phyloP scores from a whole-genome alignment of 2,329 filamentous ascomycete genomes.

The Phaeosphaeriaceae sp. region DNA sequence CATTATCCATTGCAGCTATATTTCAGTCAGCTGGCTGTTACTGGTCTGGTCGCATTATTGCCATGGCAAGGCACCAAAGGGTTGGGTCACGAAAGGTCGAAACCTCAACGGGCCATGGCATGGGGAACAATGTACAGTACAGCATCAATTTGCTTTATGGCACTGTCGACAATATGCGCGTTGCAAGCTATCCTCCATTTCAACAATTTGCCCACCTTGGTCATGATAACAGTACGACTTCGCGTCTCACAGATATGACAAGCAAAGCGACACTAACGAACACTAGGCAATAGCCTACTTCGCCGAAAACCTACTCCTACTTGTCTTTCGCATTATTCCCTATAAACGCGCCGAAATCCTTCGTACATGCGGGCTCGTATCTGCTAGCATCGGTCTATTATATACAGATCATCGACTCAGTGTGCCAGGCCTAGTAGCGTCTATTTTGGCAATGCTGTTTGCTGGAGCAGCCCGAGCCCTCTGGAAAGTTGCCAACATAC shows the following conservation, averaged over 20 bases:
- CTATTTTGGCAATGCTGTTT: constrained; percentile 29
- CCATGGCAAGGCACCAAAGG: not conserved
- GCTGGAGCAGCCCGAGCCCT: constrained; percentile 24
- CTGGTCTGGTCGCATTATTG: constrained; percentile 8
- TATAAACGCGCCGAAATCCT: constrained; percentile 18
- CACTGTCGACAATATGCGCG: constrained; percentile 26
- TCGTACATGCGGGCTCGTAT: constrained; percentile 15
- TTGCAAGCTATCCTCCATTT: constrained; percentile 40
- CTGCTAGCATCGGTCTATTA: constrained; percentile 24
- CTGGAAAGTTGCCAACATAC: constrained; percentile 10
- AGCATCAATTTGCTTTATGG: constrained; percentile 14
- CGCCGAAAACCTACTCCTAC: constrained; percentile 20
- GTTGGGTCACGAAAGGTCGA: not conserved
- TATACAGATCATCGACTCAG: constrained; percentile 36
- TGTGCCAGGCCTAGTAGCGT: constrained; percentile 24
- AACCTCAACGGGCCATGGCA: not conserved
- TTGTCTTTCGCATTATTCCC: constrained; percentile 7
- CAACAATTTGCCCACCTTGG: constrained; percentile 36
- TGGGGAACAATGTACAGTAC: constrained; percentile 6
- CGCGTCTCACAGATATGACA: not conserved
- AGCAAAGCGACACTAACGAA: not conserved
- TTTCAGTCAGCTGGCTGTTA: constrained; percentile 15
- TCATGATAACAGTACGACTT: constrained; percentile 37
- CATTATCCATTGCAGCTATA: constrained; percentile 29
- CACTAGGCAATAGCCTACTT: constrained; percentile 23